These are phyloP conservation scores for Teunomyces lycoperdinae DNA, from an alignment of 805 yeast species.

Conservation along the genomic window DNA sequence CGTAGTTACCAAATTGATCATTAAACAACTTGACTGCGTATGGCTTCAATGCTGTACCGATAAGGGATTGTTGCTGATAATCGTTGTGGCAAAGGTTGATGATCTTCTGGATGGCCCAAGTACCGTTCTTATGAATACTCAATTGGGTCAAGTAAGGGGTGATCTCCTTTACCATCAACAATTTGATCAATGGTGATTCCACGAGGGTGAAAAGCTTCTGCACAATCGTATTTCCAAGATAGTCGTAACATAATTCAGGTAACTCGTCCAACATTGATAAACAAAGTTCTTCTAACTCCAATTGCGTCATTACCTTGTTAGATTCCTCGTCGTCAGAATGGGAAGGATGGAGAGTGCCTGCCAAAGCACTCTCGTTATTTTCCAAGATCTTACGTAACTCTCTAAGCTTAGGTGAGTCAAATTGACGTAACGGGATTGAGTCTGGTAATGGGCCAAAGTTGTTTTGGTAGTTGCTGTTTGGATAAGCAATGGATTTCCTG, in stretches of 20 bases:
- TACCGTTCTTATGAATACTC: slow-evolving; percentile 96
- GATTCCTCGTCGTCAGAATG: slow-evolving; percentile 9
- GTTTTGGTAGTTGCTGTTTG: slow-evolving; percentile 48
- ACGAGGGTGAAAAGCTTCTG: slow-evolving; percentile 82
- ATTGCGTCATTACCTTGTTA: slow-evolving; percentile 32
- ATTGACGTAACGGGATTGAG: slow-evolving; percentile 62
- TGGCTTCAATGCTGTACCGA: slow-evolving; percentile 70
- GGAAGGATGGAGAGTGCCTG: slow-evolving; percentile 2
- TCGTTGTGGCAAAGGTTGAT: slow-evolving; percentile 61
- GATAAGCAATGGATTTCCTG: slow-evolving; percentile 26
- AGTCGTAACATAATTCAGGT: slow-evolving; percentile 88
- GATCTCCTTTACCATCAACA: slow-evolving; percentile 75
- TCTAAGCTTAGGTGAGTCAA: slow-evolving; percentile 84
- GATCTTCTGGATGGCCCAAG: slow-evolving; percentile 98
- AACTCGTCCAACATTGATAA: slow-evolving; percentile 82
- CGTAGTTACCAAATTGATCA: slow-evolving; percentile 97
- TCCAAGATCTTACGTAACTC: slow-evolving; percentile 70
- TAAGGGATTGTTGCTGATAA: slow-evolving; percentile 49
- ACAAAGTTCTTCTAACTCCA: slow-evolving; percentile 78
- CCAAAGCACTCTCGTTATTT: slow-evolving; percentile 23
- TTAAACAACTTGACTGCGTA: slow-evolving; percentile 82
- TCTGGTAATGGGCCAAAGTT: slow-evolving; percentile 78
- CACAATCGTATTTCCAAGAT: slow-evolving; percentile 92
- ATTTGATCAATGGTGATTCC: slow-evolving; percentile 63
- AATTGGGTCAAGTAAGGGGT: slow-evolving; percentile 82